These are phyloP conservation scores for Kuraishia hungarica DNA, from an alignment of 805 yeast genomes.

Conservation along the genomic window DNA sequence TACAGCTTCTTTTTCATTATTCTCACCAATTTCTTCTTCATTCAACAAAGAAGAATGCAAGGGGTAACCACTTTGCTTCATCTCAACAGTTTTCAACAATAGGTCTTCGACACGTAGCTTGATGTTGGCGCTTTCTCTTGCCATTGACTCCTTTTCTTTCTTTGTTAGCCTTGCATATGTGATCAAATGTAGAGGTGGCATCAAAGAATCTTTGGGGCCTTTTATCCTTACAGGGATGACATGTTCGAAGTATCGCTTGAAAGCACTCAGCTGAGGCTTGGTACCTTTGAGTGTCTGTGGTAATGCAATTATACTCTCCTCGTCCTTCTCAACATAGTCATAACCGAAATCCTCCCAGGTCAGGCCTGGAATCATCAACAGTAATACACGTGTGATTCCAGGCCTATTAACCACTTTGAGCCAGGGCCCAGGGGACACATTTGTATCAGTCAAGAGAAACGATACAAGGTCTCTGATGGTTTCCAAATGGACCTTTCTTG, in stretches of 20 bases:
- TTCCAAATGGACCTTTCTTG: not conserved
- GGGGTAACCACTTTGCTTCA: not conserved
- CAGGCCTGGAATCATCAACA: conserved; percentile 53
- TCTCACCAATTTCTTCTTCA: not conserved
- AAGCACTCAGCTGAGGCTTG: conserved; percentile 19
- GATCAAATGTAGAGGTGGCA: conserved; percentile 47
- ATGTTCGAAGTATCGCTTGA: conserved; percentile 29
- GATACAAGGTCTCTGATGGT: not conserved
- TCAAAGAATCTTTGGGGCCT: conserved; percentile 51
- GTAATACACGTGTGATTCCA: not conserved
- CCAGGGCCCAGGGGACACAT: not conserved
- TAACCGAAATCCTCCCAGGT: conserved; percentile 34
- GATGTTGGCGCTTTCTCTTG: conserved; percentile 22
- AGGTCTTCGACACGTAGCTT: not conserved
- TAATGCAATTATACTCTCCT: conserved; percentile 7
- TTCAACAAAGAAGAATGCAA: not conserved
- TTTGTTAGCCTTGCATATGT: conserved; percentile 48
- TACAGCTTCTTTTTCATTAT: not conserved
- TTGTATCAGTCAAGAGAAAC: not conserved
- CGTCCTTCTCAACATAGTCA: conserved; percentile 9
- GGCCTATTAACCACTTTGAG: not conserved
- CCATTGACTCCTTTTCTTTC: conserved; percentile 38
- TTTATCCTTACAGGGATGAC: conserved; percentile 51
- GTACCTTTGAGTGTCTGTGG: conserved; percentile 7
- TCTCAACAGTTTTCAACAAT: not conserved